Evolutionary conservation across 257 asterid species (phyloP).

Genomic region (Plantago elongata): DNA sequence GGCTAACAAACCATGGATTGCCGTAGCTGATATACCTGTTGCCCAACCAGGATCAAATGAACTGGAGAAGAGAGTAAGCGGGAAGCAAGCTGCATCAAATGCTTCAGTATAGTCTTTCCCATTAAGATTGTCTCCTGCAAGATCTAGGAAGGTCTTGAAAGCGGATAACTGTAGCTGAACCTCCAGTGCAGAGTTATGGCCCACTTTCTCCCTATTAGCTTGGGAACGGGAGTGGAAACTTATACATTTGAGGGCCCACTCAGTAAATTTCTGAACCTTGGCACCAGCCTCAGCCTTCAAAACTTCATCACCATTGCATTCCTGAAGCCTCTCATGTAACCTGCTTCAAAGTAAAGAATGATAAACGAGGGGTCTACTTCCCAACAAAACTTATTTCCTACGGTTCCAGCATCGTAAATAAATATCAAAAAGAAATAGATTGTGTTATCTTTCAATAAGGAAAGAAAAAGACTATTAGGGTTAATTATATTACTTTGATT

Average conservation of each 20-base stretch:
- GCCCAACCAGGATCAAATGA: conserved; percentile 99
- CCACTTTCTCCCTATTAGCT: conserved; percentile 71
- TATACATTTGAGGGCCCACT: conserved; percentile 98
- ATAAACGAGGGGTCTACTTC: background rate
- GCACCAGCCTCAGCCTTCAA: conserved; percentile 98
- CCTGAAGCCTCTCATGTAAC: conserved; percentile 91
- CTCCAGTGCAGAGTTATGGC: conserved; percentile 65
- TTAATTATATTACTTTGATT: no score
- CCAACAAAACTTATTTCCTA: no score
- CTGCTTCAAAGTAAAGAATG: conserved; percentile 35
- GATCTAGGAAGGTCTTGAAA: conserved; percentile 90
- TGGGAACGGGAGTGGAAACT: conserved; percentile 98
- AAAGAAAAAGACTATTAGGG: no score
- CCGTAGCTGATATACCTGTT: conserved; percentile 90
- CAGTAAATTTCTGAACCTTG: conserved; percentile 95
- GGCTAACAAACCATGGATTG: conserved; percentile 84
- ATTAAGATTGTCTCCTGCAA: conserved; percentile 82
- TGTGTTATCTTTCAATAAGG: no score
- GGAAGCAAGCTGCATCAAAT: conserved; percentile 99
- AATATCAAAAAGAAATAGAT: no score
- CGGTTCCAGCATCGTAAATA: no score
- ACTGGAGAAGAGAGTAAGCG: conserved; percentile 93
- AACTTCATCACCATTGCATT: conserved; percentile 92
- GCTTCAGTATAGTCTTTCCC: conserved; percentile 99
- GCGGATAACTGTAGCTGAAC: conserved; percentile 87